A percentile compares a stretch with the other conserved stretches of the same genome.
These are phyloP conservation scores for Rhynchospora tenuis DNA, from an alignment of 176 grass and related monocot genomes.

Conservation along the genomic window DNA sequence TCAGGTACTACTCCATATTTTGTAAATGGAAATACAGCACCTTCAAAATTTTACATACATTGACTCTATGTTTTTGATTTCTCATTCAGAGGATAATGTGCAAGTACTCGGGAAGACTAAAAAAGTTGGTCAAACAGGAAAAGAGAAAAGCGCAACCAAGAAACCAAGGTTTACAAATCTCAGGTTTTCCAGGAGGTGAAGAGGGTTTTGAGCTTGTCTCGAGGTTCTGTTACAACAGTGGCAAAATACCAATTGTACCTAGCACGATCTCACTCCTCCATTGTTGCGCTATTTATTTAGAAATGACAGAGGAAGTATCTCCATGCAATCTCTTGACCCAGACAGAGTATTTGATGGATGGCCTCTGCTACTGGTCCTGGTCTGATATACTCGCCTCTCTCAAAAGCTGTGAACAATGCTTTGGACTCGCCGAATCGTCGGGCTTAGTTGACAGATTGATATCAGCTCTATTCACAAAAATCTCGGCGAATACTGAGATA, in stretches of 20 bases:
- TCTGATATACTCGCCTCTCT: slow-evolving; percentile 51
- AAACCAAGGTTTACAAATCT: slow-evolving; percentile 19
- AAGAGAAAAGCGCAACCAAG: slow-evolving; percentile 24
- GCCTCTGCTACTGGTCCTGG: slow-evolving; percentile 71
- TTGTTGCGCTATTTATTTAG: slow-evolving; percentile 55
- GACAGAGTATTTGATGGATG: slow-evolving; percentile 64
- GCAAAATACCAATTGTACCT: slow-evolving; percentile 48
- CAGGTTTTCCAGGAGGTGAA: slow-evolving; percentile 61
- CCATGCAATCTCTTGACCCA: slow-evolving; percentile 60
- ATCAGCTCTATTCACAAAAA: slow-evolving; percentile 61
- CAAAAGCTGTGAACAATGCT: slow-evolving; percentile 51
- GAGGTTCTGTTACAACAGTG: slow-evolving; percentile 81
- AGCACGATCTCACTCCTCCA: slow-evolving; percentile 57
- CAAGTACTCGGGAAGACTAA: slow-evolving; percentile 65
- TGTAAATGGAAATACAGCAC: not conserved
- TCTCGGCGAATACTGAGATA: slow-evolving; percentile 40
- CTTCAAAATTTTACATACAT: not conserved
- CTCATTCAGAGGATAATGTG: slow-evolving; percentile 61
- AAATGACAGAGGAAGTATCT: slow-evolving; percentile 79
- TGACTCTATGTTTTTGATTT: slow-evolving; percentile 3
- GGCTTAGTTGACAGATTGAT: slow-evolving; percentile 55
- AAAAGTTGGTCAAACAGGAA: slow-evolving; percentile 44
- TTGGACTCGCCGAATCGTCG: slow-evolving; percentile 26
- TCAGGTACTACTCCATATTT: slow-evolving; percentile 35
- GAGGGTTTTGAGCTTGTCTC: slow-evolving; percentile 69